phyloP scores from a whole-genome alignment of 2,329 filamentous ascomycete genomes.

The Trichoderma sp. region DNA sequence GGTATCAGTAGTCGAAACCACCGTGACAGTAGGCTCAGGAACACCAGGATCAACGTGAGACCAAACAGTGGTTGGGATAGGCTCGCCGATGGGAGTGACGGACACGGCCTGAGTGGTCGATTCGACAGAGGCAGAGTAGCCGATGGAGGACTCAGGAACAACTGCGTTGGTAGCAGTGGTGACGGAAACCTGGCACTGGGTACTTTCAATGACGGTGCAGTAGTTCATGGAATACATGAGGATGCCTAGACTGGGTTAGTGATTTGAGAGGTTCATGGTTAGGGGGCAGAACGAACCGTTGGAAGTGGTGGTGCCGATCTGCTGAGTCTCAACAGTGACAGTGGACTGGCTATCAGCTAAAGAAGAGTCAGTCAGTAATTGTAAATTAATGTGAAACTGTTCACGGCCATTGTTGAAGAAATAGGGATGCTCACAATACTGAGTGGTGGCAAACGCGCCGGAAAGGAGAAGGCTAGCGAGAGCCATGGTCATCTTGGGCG shows the following conservation, averaged over 20 bases:
- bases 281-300: slow-evolving; percentile 31
- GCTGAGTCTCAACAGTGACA: slow-evolving; percentile 34
- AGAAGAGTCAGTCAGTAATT: slow-evolving; percentile 4
- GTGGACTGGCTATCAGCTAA: slow-evolving; percentile 34
- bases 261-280: background rate
- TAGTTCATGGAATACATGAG: slow-evolving; percentile 40
- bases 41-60: background rate
- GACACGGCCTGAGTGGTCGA: background rate
- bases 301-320: slow-evolving; percentile 36
- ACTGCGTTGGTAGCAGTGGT: slow-evolving; percentile 29
- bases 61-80: background rate
- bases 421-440: slow-evolving; percentile 5
- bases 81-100: background rate
- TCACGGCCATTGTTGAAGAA: background rate
- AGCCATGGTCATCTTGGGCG: slow-evolving; percentile 33
- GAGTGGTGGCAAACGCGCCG: slow-evolving; percentile 12
- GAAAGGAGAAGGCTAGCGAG: slow-evolving; percentile 28
- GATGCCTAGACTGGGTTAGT: slow-evolving; percentile 29
- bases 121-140: slow-evolving; percentile 1
- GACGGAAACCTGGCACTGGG: slow-evolving; percentile 36
- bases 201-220: slow-evolving; percentile 39
- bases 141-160: slow-evolving; percentile 22
- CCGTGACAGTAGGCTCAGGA: slow-evolving; percentile 22
- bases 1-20: slow-evolving; percentile 22
- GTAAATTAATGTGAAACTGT: background rate